A percentile compares a stretch with the other conserved stretches of the same genome.
These are phyloP conservation scores for Hymenochaete sp. DNA, from an alignment of 1,284 basidiomycete genomes.

Conservation along the genomic window DNA sequence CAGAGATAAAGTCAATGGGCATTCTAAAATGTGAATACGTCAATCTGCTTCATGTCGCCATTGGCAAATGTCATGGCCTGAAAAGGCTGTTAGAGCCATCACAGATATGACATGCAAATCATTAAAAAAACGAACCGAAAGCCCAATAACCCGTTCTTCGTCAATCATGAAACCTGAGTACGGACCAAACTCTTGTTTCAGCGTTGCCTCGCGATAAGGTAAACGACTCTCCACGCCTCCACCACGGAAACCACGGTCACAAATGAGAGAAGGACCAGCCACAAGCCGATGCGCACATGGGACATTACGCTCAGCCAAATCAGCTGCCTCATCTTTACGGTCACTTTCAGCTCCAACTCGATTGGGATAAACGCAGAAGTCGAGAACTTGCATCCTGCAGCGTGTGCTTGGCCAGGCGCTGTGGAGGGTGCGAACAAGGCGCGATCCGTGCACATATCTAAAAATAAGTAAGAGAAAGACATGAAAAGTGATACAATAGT, in stretches of 20 bases:
- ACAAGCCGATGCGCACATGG: conserved; percentile 7
- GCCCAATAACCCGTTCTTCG: conserved; percentile 27
- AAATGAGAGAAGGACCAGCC: conserved; percentile 1
- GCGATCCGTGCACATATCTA: conserved; percentile 40
- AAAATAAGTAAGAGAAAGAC: not conserved
- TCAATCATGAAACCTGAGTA: conserved; percentile 28
- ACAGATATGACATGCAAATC: not conserved
- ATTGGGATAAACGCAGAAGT: conserved; percentile 30
- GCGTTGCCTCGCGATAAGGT: conserved; percentile 13
- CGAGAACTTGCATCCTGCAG: conserved; percentile 27
- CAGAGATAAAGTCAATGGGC: too few species aligned
- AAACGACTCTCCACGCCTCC: conserved; percentile 9
- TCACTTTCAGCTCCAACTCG: conserved; percentile 13
- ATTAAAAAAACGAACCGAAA: conserved; percentile 24
- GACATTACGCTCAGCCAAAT: conserved; percentile 8
- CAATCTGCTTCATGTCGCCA: conserved; percentile 23
- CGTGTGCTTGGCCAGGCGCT: conserved; percentile 13
- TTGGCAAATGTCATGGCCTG: conserved; percentile 21
- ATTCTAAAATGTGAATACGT: conserved; percentile 26
- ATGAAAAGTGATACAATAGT: not conserved
- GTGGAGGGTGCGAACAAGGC: conserved; percentile 28
- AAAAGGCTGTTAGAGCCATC: not conserved
- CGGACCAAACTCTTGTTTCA: conserved; percentile 10
- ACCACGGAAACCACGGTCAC: conserved; percentile 4
- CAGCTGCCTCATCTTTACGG: not conserved